Evolutionary conservation across 371 early-diverging fungal genomes (phyloP).

Genomic region (Mortierella sp.): DNA sequence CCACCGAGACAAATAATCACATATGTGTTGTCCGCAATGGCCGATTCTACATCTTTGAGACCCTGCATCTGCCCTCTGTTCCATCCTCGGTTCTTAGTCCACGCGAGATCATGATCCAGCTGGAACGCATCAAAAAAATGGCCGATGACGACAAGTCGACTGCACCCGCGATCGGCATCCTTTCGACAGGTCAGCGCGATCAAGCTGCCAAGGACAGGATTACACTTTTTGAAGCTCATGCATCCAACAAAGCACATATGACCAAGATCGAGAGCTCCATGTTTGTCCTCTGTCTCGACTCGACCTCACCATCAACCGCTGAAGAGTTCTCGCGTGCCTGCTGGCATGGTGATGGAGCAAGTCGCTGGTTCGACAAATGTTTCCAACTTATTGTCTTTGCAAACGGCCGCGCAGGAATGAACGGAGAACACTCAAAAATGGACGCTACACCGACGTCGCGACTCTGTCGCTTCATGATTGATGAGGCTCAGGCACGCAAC

Average conservation of each 20-base stretch:
- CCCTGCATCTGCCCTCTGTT: slow-evolving; percentile 67
- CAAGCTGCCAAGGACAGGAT: slow-evolving; percentile 67
- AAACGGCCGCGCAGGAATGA: slow-evolving; percentile 94
- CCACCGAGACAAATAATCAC: slow-evolving; percentile 61
- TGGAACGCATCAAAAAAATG: slow-evolving; percentile 53
- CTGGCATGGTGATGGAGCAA: slow-evolving; percentile 95
- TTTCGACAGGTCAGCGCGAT: slow-evolving; percentile 66
- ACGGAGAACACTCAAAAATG: slow-evolving; percentile 96
- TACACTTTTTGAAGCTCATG: slow-evolving; percentile 71
- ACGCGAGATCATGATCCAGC: slow-evolving; percentile 56
- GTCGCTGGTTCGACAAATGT: slow-evolving; percentile 95
- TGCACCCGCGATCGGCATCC: slow-evolving; percentile 60
- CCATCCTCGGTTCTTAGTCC: slow-evolving; percentile 52
- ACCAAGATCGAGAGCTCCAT: slow-evolving; percentile 85
- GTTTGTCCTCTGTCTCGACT: slow-evolving; percentile 91
- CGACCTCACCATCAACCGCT: slow-evolving; percentile 81
- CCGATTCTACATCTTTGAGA: slow-evolving; percentile 76
- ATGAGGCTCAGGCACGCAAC: slow-evolving; percentile 44
- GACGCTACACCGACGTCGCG: slow-evolving; percentile 93
- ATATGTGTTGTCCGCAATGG: slow-evolving; percentile 74
- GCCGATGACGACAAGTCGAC: slow-evolving; percentile 49
- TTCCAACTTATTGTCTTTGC: slow-evolving; percentile 92
- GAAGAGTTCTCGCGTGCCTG: slow-evolving; percentile 84
- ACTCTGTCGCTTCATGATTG: slow-evolving; percentile 60
- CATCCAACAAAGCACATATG: slow-evolving; percentile 75